Base-by-base conservation (phyloP, 768 basidiomycete genomes). In the Kwoniella bestiolae region DNA sequence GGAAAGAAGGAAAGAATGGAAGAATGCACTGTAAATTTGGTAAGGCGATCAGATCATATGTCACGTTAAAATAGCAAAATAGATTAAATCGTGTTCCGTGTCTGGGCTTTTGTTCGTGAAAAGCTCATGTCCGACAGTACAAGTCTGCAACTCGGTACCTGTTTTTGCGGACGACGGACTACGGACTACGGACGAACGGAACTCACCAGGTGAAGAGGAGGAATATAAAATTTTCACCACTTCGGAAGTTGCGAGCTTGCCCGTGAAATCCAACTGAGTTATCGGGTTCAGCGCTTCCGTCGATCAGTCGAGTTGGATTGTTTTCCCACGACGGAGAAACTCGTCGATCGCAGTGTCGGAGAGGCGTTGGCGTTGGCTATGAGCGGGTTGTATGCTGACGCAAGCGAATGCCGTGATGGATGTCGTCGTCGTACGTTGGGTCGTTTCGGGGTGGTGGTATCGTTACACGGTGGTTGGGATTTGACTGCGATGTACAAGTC, bases 1-100 rank as follows among this genome's bases (percentile, higher is more conserved):
- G 52, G 34, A 34, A 55, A 55, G 6, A 55, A 55, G 52, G 52
- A 35, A 34, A n/a, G n/a, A n/a, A n/a, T n/a, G n/a, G n/a, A n/a
- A n/a, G n/a, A n/a, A n/a, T n/a, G n/a, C n/a, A n/a, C n/a, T 55
- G 29, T 25, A 55, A n/a, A 55, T 55, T 55, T 55, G 52, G 52
- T 55, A 55, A 55, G 32, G 16, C 29, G 29, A 55, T 55, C 52
- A 55, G 52, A 34, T 55, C 52, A 55, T 55, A 34, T 55, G 50
- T 52, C 52, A 55, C 18, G 6, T 55, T 18, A n/a, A n/a, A n/a
- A n/a, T n/a, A n/a, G n/a, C n/a, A n/a, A 3, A 38, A 29, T 32
- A 28, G 29, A 28, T 51, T 3, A 25, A 25, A 16, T 55, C 14
- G 2, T 7, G 31, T 11, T 32, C 14, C 34, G 16, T 34, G 16